Percentiles rank a stretch among this genome's conserved stretches.
These are phyloP conservation scores for Xenosphaeropsis pyriputrescens DNA, from an alignment of 2,329 filamentous ascomycete species.

Conservation along the genomic window DNA sequence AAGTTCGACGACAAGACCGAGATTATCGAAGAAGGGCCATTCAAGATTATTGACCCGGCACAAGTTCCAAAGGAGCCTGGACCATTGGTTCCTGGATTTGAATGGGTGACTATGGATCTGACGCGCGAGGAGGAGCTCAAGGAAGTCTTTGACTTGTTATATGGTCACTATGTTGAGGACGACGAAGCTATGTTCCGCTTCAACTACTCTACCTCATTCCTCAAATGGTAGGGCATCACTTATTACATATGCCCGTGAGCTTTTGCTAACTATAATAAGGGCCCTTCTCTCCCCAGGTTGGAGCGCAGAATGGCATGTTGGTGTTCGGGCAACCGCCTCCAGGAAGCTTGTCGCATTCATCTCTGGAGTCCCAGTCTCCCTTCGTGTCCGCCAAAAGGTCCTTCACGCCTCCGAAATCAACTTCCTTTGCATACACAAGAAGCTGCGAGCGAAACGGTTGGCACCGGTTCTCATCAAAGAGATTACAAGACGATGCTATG, in stretches of 20 bases:
- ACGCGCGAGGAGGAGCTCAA: conserved; percentile 63
- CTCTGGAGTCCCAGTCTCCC: conserved; percentile 73
- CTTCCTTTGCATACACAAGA: conserved; percentile 97
- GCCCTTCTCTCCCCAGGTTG: conserved; percentile 90
- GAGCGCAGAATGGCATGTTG: conserved; percentile 89
- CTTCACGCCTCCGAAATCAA: conserved; percentile 86
- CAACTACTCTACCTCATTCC: conserved; percentile 79
- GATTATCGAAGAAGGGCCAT: conserved; percentile 60
- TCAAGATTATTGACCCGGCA: conserved; percentile 66
- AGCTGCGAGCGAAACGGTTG: conserved; percentile 82
- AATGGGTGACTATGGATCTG: conserved; percentile 88
- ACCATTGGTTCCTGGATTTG: conserved; percentile 67
- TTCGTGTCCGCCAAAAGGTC: conserved; percentile 64
- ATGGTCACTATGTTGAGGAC: conserved; percentile 94
- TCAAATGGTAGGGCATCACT: conserved; percentile 60
- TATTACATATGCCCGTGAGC: not conserved
- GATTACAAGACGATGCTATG: conserved; percentile 83
- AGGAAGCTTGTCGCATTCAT: conserved; percentile 91
- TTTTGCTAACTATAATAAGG: conserved; percentile 31
- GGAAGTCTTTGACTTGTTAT: conserved; percentile 84
- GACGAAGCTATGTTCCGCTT: conserved; percentile 95
- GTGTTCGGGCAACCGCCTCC: conserved; percentile 72
- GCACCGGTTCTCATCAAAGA: conserved; percentile 95
- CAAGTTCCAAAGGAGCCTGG: conserved; percentile 66
- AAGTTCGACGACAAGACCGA: conserved; percentile 54